phyloP scores from a whole-genome alignment of 208 protist species.

The Trypanosoma lewisi region DNA sequence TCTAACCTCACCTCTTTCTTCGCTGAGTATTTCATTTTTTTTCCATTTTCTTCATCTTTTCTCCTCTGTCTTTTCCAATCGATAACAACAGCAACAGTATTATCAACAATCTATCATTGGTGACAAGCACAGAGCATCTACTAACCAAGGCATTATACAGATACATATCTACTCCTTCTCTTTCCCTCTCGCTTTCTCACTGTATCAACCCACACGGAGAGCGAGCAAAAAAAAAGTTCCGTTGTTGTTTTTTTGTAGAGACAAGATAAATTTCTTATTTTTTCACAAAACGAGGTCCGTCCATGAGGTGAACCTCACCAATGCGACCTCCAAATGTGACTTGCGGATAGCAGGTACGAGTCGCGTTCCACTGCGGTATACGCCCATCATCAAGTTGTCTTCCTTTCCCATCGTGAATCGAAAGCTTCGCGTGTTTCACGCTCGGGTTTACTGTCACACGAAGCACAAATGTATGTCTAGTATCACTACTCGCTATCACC shows the following conservation, averaged over 20 bases:
- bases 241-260: not conserved
- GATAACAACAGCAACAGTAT: too few species aligned
- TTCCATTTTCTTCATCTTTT: too few species aligned
- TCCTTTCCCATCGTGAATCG: constrained; percentile 65
- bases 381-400: constrained; percentile 69
- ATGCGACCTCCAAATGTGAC: constrained; percentile 81
- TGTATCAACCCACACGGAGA: too few species aligned
- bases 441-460: constrained; percentile 49
- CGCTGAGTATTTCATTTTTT: too few species aligned
- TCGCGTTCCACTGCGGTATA: constrained; percentile 81
- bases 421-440: constrained; percentile 68
- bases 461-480: constrained; percentile 40
- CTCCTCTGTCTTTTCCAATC: too few species aligned
- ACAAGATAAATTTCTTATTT: constrained; percentile 1
- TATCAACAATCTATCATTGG: too few species aligned
- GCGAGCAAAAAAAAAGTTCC: too few species aligned
- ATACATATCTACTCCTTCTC: too few species aligned
- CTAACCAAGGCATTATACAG: too few species aligned
- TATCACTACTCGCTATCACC: constrained; percentile 54
- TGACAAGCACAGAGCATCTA: too few species aligned
- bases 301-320: constrained; percentile 60
- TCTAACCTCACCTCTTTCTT: too few species aligned
- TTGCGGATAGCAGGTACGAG: constrained; percentile 70
- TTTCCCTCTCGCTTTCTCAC: too few species aligned
- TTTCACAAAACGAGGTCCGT: constrained; percentile 43